phyloP scores from a whole-genome alignment of 2,329 filamentous ascomycete species.

The Aureobasidium leucospermi region DNA sequence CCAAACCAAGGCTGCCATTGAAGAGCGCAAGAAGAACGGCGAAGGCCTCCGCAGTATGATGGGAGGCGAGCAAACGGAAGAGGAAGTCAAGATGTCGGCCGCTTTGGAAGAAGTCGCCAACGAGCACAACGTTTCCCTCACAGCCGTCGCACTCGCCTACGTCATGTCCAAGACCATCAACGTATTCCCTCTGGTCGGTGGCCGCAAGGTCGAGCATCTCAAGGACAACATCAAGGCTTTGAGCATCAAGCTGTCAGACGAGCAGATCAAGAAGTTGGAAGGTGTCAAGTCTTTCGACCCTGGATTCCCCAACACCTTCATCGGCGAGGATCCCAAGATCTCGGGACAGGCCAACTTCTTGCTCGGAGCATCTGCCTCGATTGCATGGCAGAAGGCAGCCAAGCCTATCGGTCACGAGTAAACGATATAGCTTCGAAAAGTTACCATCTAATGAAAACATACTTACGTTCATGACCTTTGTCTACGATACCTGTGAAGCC shows the following conservation, averaged over 20 bases:
- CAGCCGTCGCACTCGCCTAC: constrained; percentile 48
- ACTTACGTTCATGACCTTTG: too few species aligned
- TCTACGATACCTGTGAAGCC: too few species aligned
- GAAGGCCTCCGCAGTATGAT: constrained; percentile 29
- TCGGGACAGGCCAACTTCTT: constrained; percentile 21
- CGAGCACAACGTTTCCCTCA: constrained; percentile 50
- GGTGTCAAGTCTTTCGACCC: constrained; percentile 49
- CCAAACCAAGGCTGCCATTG: constrained; percentile 32
- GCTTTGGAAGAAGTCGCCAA: constrained; percentile 55
- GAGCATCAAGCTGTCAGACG: constrained; percentile 44
- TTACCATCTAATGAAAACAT: not conserved
- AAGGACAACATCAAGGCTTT: constrained; percentile 59
- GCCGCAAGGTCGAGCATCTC: constrained; percentile 64
- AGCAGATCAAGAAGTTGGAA: constrained; percentile 60
- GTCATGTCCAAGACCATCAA: constrained; percentile 41
- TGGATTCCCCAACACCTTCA: constrained; percentile 55
- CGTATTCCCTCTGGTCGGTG: constrained; percentile 68
- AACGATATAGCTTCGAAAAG: not conserved
- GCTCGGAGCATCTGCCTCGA: constrained; percentile 22
- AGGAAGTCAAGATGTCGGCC: constrained; percentile 45
- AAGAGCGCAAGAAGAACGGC: constrained; percentile 20
- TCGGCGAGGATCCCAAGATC: constrained; percentile 21
- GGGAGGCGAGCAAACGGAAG: constrained; percentile 35
- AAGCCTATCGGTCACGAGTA: constrained; percentile 29
- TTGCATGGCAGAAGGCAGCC: constrained; percentile 22